phyloP scores from a whole-genome alignment of 179 eudicot species.

The Silene vulgaris region DNA sequence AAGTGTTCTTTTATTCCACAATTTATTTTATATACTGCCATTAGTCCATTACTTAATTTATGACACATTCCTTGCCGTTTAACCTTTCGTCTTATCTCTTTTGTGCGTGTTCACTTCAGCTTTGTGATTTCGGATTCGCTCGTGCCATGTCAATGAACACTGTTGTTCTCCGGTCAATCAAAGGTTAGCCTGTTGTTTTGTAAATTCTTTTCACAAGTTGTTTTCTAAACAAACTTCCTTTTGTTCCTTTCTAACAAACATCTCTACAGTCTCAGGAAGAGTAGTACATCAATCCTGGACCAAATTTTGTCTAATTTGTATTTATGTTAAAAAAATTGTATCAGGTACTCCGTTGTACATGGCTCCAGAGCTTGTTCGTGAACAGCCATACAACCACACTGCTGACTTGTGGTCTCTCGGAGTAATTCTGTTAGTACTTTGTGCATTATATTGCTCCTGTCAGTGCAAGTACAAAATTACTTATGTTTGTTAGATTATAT shows the following conservation, averaged over 20 bases:
- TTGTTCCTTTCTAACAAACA: neutral
- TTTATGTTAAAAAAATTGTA: conserved; percentile 11
- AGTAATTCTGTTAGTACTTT: conserved; percentile 72
- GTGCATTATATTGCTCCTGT: conserved; percentile 9
- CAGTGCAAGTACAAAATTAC: neutral
- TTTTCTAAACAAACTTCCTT: neutral
- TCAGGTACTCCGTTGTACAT: conserved; percentile 96
- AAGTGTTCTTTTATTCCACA: conserved; percentile 6
- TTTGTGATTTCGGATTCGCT: conserved; percentile 98
- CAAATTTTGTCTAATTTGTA: neutral
- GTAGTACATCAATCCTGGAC: neutral
- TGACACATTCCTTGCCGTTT: neutral
- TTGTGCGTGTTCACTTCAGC: conserved; percentile 42
- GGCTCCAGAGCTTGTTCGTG: conserved; percentile 99
- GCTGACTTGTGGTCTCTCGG: conserved; percentile 99
- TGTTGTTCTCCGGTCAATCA: conserved; percentile 88
- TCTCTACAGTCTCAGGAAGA: neutral
- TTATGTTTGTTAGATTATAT: neutral
- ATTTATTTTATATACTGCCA: neutral
- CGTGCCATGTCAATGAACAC: conserved; percentile 99
- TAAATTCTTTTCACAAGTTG: neutral
- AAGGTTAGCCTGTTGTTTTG: conserved; percentile 49
- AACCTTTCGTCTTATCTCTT: conserved; percentile 6
- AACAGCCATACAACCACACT: conserved; percentile 98
- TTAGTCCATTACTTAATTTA: neutral